These are phyloP conservation scores for Myriosclerotinia curreyana DNA, from an alignment of 2,329 filamentous ascomycete species.

Conservation along the genomic window DNA sequence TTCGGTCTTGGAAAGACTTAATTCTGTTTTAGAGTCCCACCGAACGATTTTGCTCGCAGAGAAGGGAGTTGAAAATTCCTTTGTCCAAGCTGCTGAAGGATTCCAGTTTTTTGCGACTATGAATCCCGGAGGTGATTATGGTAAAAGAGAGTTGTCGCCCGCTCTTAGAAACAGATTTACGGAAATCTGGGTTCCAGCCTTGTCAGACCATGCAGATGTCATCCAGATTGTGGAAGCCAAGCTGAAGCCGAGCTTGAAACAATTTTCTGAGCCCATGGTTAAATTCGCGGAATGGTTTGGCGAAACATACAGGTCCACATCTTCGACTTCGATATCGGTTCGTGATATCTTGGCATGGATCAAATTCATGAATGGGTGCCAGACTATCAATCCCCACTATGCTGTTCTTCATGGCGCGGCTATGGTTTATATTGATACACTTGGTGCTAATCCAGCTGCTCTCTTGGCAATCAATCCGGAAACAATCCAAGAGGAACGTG, in stretches of 20 bases:
- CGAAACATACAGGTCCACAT: conserved; percentile 69
- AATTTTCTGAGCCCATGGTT: conserved; percentile 68
- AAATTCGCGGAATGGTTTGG: conserved; percentile 94
- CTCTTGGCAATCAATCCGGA: conserved; percentile 70
- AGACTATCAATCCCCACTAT: conserved; percentile 44
- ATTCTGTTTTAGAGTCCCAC: conserved; percentile 90
- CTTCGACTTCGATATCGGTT: conserved; percentile 78
- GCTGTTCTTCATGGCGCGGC: conserved; percentile 79
- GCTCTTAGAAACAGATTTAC: conserved; percentile 95
- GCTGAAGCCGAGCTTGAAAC: conserved; percentile 54
- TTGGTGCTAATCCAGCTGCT: conserved; percentile 92
- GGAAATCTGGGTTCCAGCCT: conserved; percentile 93
- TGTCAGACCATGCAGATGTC: conserved; percentile 83
- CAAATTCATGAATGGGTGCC: conserved; percentile 73
- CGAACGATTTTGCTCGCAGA: conserved; percentile 86
- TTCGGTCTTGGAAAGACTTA: conserved; percentile 91
- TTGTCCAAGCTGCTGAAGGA: conserved; percentile 68
- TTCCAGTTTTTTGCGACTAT: conserved; percentile 99
- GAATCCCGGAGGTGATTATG: conserved; percentile 98
- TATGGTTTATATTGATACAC: conserved; percentile 92
- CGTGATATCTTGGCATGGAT: conserved; percentile 93
- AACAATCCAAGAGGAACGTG: conserved; percentile 67
- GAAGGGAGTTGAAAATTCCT: conserved; percentile 82
- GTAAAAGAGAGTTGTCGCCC: conserved; percentile 94
- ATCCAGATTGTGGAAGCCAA: conserved; percentile 81